A percentile compares a stretch with the other conserved stretches of the same genome.
phyloP scores from a whole-genome alignment of 1,284 basidiomycete species.

The Boletus semigastroideus region DNA sequence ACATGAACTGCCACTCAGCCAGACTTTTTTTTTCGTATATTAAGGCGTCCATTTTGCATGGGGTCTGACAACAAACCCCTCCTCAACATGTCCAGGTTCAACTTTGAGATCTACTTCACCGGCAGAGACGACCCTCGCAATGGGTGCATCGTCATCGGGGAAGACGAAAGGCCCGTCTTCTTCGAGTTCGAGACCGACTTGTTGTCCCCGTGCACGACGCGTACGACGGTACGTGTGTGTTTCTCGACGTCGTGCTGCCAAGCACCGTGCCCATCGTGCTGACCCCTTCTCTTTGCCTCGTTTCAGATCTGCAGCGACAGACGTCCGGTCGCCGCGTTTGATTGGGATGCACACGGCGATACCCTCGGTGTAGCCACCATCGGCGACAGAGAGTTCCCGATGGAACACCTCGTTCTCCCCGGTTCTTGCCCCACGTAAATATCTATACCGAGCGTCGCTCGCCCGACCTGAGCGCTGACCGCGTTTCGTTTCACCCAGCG shows the following conservation, averaged over 20 bases:
- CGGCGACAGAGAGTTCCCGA: slow-evolving; percentile 53
- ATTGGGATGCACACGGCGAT: slow-evolving; percentile 55
- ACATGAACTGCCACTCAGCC: slow-evolving; percentile 1
- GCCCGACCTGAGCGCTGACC: slow-evolving; percentile 8
- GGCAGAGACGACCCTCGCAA: slow-evolving; percentile 63
- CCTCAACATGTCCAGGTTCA: slow-evolving; percentile 30
- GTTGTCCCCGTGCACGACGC: slow-evolving; percentile 33
- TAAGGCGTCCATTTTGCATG: slow-evolving; percentile 18
- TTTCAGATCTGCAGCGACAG: slow-evolving; percentile 48
- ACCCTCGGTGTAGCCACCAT: slow-evolving; percentile 59
- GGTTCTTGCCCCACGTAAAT: slow-evolving; percentile 49
- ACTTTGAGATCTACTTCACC: slow-evolving; percentile 67
- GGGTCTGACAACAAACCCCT: slow-evolving; percentile 6
- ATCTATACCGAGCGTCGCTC: neutral
- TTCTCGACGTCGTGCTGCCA: neutral
- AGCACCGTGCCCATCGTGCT: too few relatives aligned
- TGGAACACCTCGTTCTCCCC: slow-evolving; percentile 59
- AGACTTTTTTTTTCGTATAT: slow-evolving; percentile 27
- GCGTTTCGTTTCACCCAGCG: slow-evolving; percentile 38
- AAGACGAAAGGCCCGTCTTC: slow-evolving; percentile 57
- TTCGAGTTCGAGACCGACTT: slow-evolving; percentile 61
- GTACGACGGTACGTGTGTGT: slow-evolving; percentile 49
- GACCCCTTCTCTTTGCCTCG: neutral
- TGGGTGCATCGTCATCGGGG: slow-evolving; percentile 65
- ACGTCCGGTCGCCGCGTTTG: slow-evolving; percentile 55